Evolutionary conservation across 495 filamentous ascomycete species (phyloP).

Genomic region (Aspergillus bridgeri): DNA sequence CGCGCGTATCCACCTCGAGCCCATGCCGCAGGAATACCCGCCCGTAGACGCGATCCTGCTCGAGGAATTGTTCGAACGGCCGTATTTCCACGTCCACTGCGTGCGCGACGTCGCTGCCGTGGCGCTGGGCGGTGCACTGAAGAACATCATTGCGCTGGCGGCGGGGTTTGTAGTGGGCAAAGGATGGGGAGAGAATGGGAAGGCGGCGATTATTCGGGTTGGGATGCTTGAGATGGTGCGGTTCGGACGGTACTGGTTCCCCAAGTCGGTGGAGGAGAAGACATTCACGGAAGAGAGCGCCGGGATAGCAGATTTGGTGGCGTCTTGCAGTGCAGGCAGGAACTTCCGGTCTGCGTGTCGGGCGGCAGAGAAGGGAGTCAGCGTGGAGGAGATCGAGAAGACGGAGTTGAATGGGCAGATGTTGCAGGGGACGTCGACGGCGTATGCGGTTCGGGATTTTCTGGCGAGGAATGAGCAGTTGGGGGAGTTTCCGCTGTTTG

Average conservation of each 20-base stretch:
- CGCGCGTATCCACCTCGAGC: constrained; percentile 49
- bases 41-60: constrained; percentile 70
- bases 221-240: constrained; percentile 83
- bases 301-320: constrained; percentile 86
- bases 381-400: constrained; percentile 71
- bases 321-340: constrained; percentile 74
- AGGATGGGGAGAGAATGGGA: constrained; percentile 89
- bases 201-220: constrained; percentile 87
- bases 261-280: constrained; percentile 59
- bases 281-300: constrained; percentile 90
- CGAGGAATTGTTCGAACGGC: constrained; percentile 76
- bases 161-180: constrained; percentile 86
- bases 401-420: constrained; percentile 90
- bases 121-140: constrained; percentile 81
- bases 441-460: constrained; percentile 75
- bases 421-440: constrained; percentile 81
- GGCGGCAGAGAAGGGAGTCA: constrained; percentile 69
- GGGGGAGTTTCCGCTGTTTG: constrained; percentile 78
- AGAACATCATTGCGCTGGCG: constrained; percentile 86
- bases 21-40: constrained; percentile 68
- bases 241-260: constrained; percentile 83
- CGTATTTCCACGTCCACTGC: constrained; percentile 87
- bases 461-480: constrained; percentile 64
- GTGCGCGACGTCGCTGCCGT: constrained; percentile 84
- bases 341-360: constrained; percentile 75